Conservation (phyloP, 352 stramenopile genomes). For the Globisporangium iwayamae region DNA sequence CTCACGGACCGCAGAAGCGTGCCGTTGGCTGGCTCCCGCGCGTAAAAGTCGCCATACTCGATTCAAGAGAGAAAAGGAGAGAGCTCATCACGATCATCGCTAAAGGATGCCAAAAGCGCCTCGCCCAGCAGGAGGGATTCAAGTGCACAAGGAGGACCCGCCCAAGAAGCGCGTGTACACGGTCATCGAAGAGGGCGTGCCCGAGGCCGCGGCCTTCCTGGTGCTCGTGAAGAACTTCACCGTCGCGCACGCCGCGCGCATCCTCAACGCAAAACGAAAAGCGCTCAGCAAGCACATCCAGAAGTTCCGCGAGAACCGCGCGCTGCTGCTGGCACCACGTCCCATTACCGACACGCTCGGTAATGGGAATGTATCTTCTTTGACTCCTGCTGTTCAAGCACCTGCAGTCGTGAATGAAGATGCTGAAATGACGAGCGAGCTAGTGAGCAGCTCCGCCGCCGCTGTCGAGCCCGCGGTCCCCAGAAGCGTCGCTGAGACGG, state of each 20-base stretch:
- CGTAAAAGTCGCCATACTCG: background rate
- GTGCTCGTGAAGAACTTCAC: constrained; percentile 7
- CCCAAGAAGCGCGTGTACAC: constrained; percentile 11
- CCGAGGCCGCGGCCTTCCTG: constrained; percentile 11
- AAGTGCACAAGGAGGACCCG: background rate
- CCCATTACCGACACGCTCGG: background rate
- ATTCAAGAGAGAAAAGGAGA: background rate
- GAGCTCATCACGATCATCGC: background rate
- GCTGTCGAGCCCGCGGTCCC: background rate
- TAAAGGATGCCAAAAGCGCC: constrained; percentile 3
- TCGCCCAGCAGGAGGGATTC: background rate
- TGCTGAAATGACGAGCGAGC: background rate
- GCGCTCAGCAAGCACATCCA: constrained; percentile 12
- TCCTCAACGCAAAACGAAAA: constrained; percentile 11
- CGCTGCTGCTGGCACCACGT: background rate
- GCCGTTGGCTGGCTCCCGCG: background rate
- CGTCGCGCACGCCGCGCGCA: constrained; percentile 11
- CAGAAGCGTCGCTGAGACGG: too few species aligned
- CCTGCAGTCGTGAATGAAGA: background rate
- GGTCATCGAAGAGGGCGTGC: constrained; percentile 6
- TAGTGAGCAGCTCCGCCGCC: background rate
- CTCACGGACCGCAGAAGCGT: background rate
- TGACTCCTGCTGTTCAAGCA: background rate
- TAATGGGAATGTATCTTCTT: background rate
- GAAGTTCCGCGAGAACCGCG: constrained; percentile 13